A percentile compares a stretch with the other conserved stretches of the same genome.
phyloP scores from a whole-genome alignment of 495 filamentous ascomycete genomes.

The Friedmanniomyces endolithicus region DNA sequence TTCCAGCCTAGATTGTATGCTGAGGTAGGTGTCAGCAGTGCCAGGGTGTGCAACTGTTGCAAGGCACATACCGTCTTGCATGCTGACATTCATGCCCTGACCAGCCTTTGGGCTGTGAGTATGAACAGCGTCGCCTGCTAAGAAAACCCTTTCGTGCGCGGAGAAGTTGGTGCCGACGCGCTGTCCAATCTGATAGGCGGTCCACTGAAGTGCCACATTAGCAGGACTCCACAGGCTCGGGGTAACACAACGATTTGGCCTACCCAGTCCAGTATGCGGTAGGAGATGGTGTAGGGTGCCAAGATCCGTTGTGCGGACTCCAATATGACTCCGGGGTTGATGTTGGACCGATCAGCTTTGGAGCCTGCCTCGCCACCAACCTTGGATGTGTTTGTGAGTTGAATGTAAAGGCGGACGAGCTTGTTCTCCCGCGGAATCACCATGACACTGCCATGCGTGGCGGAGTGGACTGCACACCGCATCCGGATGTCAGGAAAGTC shows the following conservation, averaged over 20 bases:
- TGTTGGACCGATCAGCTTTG: slow-evolving; percentile 41
- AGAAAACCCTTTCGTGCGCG: slow-evolving; percentile 54
- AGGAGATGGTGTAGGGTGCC: slow-evolving; percentile 48
- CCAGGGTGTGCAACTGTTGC: not conserved
- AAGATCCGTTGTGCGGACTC: slow-evolving; percentile 47
- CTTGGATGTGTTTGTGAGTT: slow-evolving; percentile 43
- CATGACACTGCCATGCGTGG: slow-evolving; percentile 51
- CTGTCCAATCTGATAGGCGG: slow-evolving; percentile 54
- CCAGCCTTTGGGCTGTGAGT: slow-evolving; percentile 76
- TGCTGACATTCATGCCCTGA: slow-evolving; percentile 76
- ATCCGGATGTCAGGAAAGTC: slow-evolving; percentile 62
- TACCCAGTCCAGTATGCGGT: slow-evolving; percentile 49
- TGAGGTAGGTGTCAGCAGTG: not conserved
- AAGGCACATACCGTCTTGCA: slow-evolving; percentile 49
- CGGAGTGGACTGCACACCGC: slow-evolving; percentile 55
- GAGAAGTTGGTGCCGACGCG: slow-evolving; percentile 57
- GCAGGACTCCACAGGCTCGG: not conserved
- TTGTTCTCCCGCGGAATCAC: slow-evolving; percentile 57
- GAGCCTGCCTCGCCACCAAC: slow-evolving; percentile 18
- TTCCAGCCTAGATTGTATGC: slow-evolving; percentile 73
- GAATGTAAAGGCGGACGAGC: slow-evolving; percentile 57
- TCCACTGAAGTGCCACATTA: too few species aligned
- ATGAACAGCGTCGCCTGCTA: slow-evolving; percentile 72
- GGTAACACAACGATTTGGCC: not conserved
- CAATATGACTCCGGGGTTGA: slow-evolving; percentile 47